Evolutionary conservation across 2,329 filamentous ascomycete genomes (phyloP).

Genomic region (Botrytis fabae): DNA sequence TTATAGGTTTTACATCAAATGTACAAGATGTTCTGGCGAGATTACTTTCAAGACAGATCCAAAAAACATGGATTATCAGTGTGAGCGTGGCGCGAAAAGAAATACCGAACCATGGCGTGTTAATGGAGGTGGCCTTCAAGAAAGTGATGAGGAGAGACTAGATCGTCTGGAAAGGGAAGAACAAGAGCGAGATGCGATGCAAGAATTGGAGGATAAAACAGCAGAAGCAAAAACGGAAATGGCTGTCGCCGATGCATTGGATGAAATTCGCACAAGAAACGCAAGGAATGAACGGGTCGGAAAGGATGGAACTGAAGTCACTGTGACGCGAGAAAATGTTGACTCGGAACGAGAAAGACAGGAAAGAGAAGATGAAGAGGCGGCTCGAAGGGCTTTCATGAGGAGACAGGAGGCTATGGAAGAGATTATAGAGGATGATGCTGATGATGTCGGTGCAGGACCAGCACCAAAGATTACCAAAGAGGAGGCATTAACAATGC

Average conservation of each 20-base stretch:
- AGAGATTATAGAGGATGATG: slow-evolving; percentile 41
- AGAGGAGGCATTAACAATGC: slow-evolving; percentile 44
- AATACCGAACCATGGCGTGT: slow-evolving; percentile 90
- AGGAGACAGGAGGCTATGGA: slow-evolving; percentile 39
- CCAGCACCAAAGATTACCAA: slow-evolving; percentile 42
- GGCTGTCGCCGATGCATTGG: slow-evolving; percentile 91
- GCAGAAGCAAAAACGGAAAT: slow-evolving; percentile 92
- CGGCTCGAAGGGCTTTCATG: slow-evolving; percentile 74
- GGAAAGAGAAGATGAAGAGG: slow-evolving; percentile 81
- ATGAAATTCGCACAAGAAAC: slow-evolving; percentile 91
- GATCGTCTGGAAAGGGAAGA: slow-evolving; percentile 81
- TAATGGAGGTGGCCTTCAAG: slow-evolving; percentile 57
- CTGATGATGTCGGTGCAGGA: slow-evolving; percentile 36
- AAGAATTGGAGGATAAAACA: slow-evolving; percentile 90
- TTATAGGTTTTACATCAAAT: slow-evolving; percentile 87
- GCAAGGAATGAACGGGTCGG: slow-evolving; percentile 78
- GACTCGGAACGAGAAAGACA: slow-evolving; percentile 64
- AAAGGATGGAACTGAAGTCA: slow-evolving; percentile 64
- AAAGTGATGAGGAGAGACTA: slow-evolving; percentile 84
- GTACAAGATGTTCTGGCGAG: slow-evolving; percentile 80
- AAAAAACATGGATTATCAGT: slow-evolving; percentile 88
- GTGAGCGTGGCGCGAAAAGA: slow-evolving; percentile 77
- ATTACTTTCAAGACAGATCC: slow-evolving; percentile 95
- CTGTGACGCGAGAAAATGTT: slow-evolving; percentile 51
- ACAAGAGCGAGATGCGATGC: slow-evolving; percentile 87